phyloP scores from a whole-genome alignment of 2,329 filamentous ascomycete genomes.

The Neonectria faginata region DNA sequence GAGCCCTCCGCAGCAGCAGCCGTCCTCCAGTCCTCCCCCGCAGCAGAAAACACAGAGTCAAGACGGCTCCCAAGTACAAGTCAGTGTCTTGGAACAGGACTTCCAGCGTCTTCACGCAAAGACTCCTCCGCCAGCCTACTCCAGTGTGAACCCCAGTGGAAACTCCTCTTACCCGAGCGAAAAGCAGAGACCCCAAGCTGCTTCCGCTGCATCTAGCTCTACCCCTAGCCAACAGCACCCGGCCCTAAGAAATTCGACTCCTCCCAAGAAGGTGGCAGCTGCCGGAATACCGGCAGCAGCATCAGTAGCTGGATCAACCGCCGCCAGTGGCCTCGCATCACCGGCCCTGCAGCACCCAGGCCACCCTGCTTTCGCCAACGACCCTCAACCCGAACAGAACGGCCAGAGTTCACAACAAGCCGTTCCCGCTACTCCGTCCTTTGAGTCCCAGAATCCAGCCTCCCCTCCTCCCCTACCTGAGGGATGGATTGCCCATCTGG shows the following conservation, averaged over 20 bases:
- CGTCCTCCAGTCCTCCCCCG: constrained; percentile 51
- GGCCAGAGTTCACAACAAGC: constrained; percentile 61
- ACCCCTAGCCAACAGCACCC: constrained; percentile 45
- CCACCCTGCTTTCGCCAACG: constrained; percentile 93
- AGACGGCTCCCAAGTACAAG: constrained; percentile 59
- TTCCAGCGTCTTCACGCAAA: constrained; percentile 85
- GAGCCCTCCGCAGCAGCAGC: constrained; percentile 58
- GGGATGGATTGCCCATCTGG: constrained; percentile 97
- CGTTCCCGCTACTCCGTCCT: constrained; percentile 57
- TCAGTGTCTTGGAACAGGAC: constrained; percentile 85
- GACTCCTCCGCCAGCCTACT: constrained; percentile 95
- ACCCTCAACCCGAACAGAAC: constrained; percentile 69
- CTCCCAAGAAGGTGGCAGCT: constrained; percentile 47
- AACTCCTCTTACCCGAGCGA: constrained; percentile 79
- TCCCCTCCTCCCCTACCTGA: constrained; percentile 95
- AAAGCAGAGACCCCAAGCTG: constrained; percentile 70
- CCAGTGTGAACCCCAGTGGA: constrained; percentile 72
- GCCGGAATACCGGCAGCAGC: constrained; percentile 36
- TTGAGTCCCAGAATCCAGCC: constrained; percentile 68
- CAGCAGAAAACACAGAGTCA: constrained; percentile 53
- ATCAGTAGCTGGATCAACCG: constrained; percentile 38
- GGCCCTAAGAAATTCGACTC: constrained; percentile 39
- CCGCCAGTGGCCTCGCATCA: constrained; percentile 53
- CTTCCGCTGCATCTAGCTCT: constrained; percentile 42
- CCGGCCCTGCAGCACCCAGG: constrained; percentile 69